Percentiles rank a stretch among this genome's conserved stretches.
Conservation (phyloP, 208 protist species). For the Trypanosomatidae sp. region DNA sequence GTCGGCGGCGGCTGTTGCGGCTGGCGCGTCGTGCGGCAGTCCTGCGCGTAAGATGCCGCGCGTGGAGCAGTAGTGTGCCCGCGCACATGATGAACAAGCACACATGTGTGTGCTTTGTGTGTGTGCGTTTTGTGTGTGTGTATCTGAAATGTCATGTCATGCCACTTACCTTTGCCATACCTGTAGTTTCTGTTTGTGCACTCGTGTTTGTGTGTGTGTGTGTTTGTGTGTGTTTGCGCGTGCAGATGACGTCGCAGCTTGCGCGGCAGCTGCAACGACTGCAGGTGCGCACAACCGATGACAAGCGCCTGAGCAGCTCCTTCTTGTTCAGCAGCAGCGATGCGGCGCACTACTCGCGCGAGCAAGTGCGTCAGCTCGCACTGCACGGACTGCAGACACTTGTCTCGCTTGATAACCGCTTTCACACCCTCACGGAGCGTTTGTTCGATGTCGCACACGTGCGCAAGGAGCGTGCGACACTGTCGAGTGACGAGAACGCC, state of each 20-base stretch:
- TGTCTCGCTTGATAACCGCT: slow-evolving; percentile 62
- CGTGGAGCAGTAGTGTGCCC: too few species aligned
- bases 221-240: too few species aligned
- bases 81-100: too few species aligned
- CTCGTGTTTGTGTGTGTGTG: too few species aligned
- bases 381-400: slow-evolving; percentile 56
- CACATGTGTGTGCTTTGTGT: too few species aligned
- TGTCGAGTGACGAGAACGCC: slow-evolving; percentile 21
- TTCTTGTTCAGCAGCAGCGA: slow-evolving; percentile 73
- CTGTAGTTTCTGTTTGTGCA: background rate
- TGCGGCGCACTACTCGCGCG: slow-evolving; percentile 57
- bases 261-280: slow-evolving; percentile 64
- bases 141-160: background rate
- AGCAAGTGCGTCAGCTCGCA: slow-evolving; percentile 77
- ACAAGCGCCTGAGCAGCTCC: slow-evolving; percentile 45
- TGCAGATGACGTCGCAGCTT: slow-evolving; percentile 52
- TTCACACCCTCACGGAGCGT: slow-evolving; percentile 56
- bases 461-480: slow-evolving; percentile 50
- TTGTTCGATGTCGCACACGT: slow-evolving; percentile 48
- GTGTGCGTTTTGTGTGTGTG: too few species aligned
- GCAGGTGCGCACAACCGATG: slow-evolving; percentile 49
- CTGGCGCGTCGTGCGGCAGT: too few species aligned
- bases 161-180: background rate
- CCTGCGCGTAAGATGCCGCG: too few species aligned
- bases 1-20: too few species aligned